Conservation (phyloP, 768 basidiomycete species). For the Kwoniella shandongensis region DNA sequence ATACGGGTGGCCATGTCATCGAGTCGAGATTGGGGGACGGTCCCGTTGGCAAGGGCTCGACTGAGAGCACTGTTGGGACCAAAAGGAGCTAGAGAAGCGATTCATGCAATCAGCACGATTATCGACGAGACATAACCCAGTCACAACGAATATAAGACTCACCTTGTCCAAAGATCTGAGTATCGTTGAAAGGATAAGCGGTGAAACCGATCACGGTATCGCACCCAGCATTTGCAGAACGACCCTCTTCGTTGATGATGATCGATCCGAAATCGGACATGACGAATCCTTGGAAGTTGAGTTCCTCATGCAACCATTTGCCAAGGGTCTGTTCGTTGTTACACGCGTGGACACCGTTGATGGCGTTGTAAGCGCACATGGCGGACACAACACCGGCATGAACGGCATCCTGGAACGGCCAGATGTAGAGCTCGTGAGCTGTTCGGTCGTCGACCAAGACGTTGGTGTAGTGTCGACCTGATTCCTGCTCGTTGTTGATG, state of each 20-base stretch:
- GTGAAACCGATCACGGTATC: slow-evolving; percentile 8
- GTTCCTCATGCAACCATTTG: slow-evolving; percentile 14
- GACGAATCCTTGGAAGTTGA: slow-evolving; percentile 13
- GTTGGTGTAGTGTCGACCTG: slow-evolving; percentile 10
- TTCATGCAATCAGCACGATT: too few relatives aligned
- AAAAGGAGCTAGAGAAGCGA: not conserved
- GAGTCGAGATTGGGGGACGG: slow-evolving; percentile 16
- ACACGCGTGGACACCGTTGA: slow-evolving; percentile 8
- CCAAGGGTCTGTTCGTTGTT: not conserved
- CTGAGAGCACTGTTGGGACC: slow-evolving; percentile 2
- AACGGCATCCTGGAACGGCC: slow-evolving; percentile 16
- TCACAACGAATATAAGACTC: too few relatives aligned
- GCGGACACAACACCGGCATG: slow-evolving; percentile 6
- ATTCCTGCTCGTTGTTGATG: slow-evolving; percentile 26
- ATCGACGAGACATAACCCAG: too few relatives aligned
- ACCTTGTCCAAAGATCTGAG: too few relatives aligned
- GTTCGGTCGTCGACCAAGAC: slow-evolving; percentile 13
- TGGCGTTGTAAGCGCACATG: slow-evolving; percentile 11
- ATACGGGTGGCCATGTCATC: slow-evolving; percentile 24
- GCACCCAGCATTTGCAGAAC: slow-evolving; percentile 6
- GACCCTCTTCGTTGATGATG: not conserved
- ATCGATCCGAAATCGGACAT: slow-evolving; percentile 8
- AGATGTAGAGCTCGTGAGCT: slow-evolving; percentile 11
- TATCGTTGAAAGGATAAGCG: not conserved
- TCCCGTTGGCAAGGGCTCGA: slow-evolving; percentile 15